Base-by-base conservation (phyloP, 2,329 filamentous ascomycete genomes). In the Fusarium hainanense region DNA sequence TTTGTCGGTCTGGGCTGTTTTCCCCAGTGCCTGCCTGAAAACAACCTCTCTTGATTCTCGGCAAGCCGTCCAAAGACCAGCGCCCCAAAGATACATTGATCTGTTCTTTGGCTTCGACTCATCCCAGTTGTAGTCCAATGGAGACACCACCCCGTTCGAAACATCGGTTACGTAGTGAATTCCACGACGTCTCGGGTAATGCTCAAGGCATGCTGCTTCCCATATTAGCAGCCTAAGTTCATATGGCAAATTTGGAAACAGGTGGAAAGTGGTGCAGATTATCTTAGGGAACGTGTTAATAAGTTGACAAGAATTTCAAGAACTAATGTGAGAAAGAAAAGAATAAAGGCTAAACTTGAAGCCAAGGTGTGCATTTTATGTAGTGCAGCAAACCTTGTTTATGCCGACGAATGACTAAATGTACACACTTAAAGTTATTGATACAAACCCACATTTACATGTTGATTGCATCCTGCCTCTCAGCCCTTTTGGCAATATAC, bases 61-160 rank as follows among this genome's bases (percentile, higher is more conserved):
- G 4, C 48, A 41, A 20, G 48, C 13, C 13, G 32, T 40, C 32
- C 32, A 51, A 27, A 51, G 32, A 16, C 32, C 48, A 27, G 32
- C 32, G 9, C 18, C 0, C 23, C 32, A 41, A 25, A 51, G 48
- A 11, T 51, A 51, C 18, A 16, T 7, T 14, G 48, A 51, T 13
- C 4, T 51, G 13, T 51, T 40, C 18, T 11, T 40, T 41, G 32
- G 23, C 20, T 41, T 27, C 6, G 32, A 51, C 4, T 27, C 18
- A 3, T 51, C 32, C 48, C 32, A 51, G 21, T 40, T 41, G 23
- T 51, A 6, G 2, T 10, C 11, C 7, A 51, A 3, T 20, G 48
- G 9, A 7, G 7, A 1, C 4, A 40, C 14, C 10, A 3, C 4
- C 2, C 6, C 3, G 2, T 4, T 0, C 2, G 3, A 0, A 7